Evolutionary conservation across 148 eudicot genomes (phyloP).

Genomic region (Fallopia convolvulus): DNA sequence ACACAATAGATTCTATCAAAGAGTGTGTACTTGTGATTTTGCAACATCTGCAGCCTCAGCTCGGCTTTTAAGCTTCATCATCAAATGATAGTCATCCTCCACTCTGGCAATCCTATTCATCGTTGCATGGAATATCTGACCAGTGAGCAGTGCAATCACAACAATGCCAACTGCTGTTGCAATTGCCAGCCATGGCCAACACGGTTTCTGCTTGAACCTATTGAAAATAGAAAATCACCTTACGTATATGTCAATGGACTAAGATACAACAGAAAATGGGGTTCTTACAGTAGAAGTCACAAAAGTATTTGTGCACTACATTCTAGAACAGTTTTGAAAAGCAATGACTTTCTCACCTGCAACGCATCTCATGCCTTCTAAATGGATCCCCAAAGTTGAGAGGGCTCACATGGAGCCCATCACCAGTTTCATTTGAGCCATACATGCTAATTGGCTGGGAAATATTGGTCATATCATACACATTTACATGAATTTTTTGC

Average conservation of each 20-base stretch:
- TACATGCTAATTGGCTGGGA: slow-evolving; percentile 88
- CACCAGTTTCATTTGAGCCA: slow-evolving; percentile 47
- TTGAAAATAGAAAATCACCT: slow-evolving; percentile 12
- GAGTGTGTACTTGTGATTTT: slow-evolving; percentile 60
- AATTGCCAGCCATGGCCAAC: slow-evolving; percentile 80
- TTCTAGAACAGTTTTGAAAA: background rate
- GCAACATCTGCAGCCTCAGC: slow-evolving; percentile 97
- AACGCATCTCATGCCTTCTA: slow-evolving; percentile 90
- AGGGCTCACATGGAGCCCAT: slow-evolving; percentile 56
- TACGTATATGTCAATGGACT: background rate
- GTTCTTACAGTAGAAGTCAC: background rate
- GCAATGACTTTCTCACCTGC: slow-evolving; percentile 42
- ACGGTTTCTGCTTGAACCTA: slow-evolving; percentile 85
- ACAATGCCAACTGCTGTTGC: slow-evolving; percentile 46
- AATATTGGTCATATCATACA: slow-evolving; percentile 68
- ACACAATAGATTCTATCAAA: background rate
- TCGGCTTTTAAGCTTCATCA: slow-evolving; percentile 75
- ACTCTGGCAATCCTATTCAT: slow-evolving; percentile 73
- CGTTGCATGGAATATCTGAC: slow-evolving; percentile 71
- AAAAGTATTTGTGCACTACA: background rate
- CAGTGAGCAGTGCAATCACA: slow-evolving; percentile 64
- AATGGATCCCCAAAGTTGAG: slow-evolving; percentile 89
- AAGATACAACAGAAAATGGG: background rate
- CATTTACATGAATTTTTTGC: slow-evolving; percentile 84
- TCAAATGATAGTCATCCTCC: slow-evolving; percentile 69